Conservation (phyloP, 441 rosid species). For the Monsonia emarginata region DNA sequence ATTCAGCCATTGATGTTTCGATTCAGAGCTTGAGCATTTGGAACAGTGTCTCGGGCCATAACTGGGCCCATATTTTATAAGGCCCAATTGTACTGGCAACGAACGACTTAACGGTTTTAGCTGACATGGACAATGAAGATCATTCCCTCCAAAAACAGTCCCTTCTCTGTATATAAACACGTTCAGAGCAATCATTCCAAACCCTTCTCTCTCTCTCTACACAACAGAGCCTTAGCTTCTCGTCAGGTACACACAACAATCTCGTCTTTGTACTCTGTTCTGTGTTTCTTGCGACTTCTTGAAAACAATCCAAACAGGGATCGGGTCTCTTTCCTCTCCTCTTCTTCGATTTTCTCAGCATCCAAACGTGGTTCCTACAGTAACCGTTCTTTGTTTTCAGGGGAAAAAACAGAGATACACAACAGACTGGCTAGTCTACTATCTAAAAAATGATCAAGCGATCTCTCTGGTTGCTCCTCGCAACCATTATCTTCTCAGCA, state of each 20-base stretch:
- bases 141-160: background rate
- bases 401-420: background rate
- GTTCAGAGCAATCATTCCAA: slow-evolving; percentile 7
- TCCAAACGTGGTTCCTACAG: slow-evolving; percentile 14
- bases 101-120: slow-evolving; percentile 6
- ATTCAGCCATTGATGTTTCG: background rate
- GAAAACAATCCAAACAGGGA: slow-evolving; percentile 2
- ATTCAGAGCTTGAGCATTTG: background rate
- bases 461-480: slow-evolving; percentile 16
- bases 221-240: slow-evolving; percentile 5
- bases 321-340: slow-evolving; percentile 4
- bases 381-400: slow-evolving; percentile 18
- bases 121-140: background rate
- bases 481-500: slow-evolving; percentile 25
- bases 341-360: slow-evolving; percentile 16
- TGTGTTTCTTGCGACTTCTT: background rate
- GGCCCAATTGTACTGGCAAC: background rate
- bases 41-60: background rate
- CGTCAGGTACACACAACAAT: background rate
- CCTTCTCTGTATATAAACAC: slow-evolving; percentile 1
- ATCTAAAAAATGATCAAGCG: slow-evolving; percentile 28
- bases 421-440: background rate
- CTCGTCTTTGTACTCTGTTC: background rate
- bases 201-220: background rate
- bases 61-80: background rate